Percentiles rank a stretch among this genome's conserved stretches.
Conservation (phyloP, 202 grass and related monocot species). For the Brachypodium distachyon region DNA sequence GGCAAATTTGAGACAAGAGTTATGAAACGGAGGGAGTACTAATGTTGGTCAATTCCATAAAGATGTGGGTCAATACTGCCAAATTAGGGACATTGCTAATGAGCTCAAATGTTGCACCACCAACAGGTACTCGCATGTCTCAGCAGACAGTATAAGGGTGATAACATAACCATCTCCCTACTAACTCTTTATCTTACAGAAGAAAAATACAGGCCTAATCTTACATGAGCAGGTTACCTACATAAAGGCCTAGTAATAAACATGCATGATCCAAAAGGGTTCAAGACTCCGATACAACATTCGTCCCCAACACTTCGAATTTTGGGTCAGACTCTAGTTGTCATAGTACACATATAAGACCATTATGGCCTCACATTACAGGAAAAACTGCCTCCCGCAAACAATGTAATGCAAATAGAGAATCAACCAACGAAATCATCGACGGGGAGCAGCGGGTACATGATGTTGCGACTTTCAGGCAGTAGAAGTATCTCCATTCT, state of each 20-base stretch:
- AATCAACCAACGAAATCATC: neutral
- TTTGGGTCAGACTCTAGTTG: constrained; percentile 5
- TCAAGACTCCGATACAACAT: constrained; percentile 13
- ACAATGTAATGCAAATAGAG: neutral
- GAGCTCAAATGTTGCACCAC: neutral
- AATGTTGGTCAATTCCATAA: neutral
- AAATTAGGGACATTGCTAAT: neutral
- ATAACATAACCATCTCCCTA: neutral
- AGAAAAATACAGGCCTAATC: neutral
- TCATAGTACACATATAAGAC: constrained; percentile 16
- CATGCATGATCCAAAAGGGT: constrained; percentile 5
- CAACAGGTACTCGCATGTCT: neutral
- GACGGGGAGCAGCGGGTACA: neutral
- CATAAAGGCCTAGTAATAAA: neutral
- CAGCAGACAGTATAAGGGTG: neutral
- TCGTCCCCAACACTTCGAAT: neutral
- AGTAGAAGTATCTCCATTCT: constrained; percentile 28
- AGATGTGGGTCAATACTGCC: neutral
- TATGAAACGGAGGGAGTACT: too few relatives aligned
- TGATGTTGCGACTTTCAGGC: neutral
- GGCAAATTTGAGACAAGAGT: too few relatives aligned
- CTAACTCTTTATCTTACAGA: constrained; percentile 15
- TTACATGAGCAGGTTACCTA: constrained; percentile 27
- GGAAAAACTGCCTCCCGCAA: neutral
- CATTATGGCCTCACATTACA: constrained; percentile 2